These are phyloP conservation scores for Trypanosoma rangeli DNA, from an alignment of 208 protist genomes.

Conservation along the genomic window DNA sequence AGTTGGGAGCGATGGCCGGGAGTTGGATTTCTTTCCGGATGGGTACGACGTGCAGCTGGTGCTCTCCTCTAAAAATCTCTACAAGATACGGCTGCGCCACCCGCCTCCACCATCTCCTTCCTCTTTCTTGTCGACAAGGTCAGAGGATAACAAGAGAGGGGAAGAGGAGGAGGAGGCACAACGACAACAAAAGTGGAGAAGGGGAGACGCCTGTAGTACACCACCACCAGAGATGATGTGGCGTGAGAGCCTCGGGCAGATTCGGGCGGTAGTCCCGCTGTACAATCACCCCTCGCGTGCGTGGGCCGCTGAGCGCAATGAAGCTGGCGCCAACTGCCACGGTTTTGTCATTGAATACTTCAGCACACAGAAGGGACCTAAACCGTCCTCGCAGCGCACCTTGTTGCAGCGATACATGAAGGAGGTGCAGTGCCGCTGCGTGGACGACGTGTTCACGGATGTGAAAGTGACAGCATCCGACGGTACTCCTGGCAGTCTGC, in stretches of 20 bases:
- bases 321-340: slow-evolving; percentile 9
- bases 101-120: not conserved
- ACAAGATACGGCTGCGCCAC: slow-evolving; percentile 18
- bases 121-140: not conserved
- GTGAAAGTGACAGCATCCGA: slow-evolving; percentile 3
- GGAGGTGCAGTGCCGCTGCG: slow-evolving; percentile 12
- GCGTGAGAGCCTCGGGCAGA: slow-evolving; percentile 23
- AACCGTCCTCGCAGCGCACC: slow-evolving; percentile 5
- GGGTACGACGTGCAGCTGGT: slow-evolving; percentile 20
- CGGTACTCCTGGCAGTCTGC: slow-evolving; percentile 12
- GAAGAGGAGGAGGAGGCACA: not conserved
- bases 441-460: slow-evolving; percentile 17
- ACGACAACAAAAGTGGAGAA: not conserved
- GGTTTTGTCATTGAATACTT: slow-evolving; percentile 29
- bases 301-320: slow-evolving; percentile 8
- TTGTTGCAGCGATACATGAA: slow-evolving; percentile 18
- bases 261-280: slow-evolving; percentile 16
- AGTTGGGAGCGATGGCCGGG: not conserved
- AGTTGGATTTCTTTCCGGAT: slow-evolving; percentile 13
- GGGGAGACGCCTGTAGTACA: not conserved
- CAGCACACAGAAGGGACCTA: slow-evolving; percentile 4
- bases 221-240: slow-evolving; percentile 16
- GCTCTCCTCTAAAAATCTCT: slow-evolving; percentile 10
- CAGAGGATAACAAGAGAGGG: not conserved
- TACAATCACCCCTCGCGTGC: slow-evolving; percentile 11